phyloP scores from a whole-genome alignment of 257 asterid species.

The Capsicum pubescens region DNA sequence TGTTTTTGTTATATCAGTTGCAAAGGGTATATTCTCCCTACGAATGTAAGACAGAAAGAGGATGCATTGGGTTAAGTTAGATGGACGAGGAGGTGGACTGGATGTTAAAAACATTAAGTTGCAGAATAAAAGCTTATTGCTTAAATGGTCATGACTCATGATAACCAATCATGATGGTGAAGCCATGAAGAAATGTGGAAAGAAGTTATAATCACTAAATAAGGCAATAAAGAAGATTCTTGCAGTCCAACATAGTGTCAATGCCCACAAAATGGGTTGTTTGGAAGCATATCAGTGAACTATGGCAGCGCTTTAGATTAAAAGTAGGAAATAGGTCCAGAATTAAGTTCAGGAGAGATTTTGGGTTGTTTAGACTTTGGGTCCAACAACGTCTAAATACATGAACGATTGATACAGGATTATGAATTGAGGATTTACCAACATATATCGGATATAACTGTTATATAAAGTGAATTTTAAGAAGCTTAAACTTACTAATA shows the following conservation, averaged over 20 bases:
- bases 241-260: background rate
- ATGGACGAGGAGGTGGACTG: background rate
- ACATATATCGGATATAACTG: background rate
- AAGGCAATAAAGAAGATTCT: background rate
- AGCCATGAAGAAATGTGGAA: background rate
- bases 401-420: conserved; percentile 6
- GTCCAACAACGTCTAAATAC: background rate
- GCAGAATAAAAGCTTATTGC: background rate
- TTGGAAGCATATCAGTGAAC: background rate
- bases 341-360: background rate
- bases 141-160: background rate
- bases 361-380: background rate
- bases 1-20: background rate
- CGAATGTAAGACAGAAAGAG: background rate
- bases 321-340: background rate
- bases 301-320: background rate
- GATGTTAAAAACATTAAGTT: background rate
- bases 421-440: background rate
- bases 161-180: background rate
- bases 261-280: background rate
- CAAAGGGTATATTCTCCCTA: background rate
- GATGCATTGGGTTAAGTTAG: background rate
- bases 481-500: conserved; percentile 7
- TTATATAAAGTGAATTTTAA: background rate
- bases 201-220: background rate